phyloP scores from a whole-genome alignment of 768 basidiomycete species.

The Tulasnella sp. region DNA sequence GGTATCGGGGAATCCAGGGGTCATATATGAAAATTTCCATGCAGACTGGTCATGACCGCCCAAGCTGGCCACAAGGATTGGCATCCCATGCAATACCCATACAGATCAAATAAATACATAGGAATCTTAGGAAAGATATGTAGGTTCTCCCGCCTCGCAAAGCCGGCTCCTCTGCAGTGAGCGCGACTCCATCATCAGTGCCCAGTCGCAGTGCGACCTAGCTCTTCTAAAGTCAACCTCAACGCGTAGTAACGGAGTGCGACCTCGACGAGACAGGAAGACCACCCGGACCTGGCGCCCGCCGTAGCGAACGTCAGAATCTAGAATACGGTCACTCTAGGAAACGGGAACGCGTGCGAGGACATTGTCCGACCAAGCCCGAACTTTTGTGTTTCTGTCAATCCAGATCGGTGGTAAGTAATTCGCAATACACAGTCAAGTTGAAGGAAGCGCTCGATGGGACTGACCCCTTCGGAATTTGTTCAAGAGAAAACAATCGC shows the following conservation, averaged over 20 bases:
- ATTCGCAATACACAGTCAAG: not conserved
- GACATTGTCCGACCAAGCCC: constrained; percentile 79
- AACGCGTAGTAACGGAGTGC: constrained; percentile 2
- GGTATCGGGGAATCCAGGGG: too few relatives aligned
- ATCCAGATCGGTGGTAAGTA: constrained; percentile 19
- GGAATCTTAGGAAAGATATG: not conserved
- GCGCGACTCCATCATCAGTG: not conserved
- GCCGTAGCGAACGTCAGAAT: constrained; percentile 1
- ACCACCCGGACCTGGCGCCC: not conserved
- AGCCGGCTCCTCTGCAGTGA: not conserved
- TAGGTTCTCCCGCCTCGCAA: constrained; percentile 3
- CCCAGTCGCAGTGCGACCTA: constrained; percentile 12
- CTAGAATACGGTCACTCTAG: constrained; percentile 19
- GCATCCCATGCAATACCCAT: not conserved
- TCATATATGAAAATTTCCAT: too few relatives aligned
- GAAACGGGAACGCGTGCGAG: constrained; percentile 65
- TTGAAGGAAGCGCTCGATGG: not conserved
- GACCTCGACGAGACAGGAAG: not conserved
- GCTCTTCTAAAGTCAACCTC: not conserved
- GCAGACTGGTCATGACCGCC: not conserved
- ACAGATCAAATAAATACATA: not conserved
- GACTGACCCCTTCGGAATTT: constrained; percentile 31
- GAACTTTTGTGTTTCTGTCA: constrained; percentile 83
- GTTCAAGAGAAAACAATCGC: constrained; percentile 36
- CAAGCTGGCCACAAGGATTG: not conserved